Evolutionary conservation across 768 basidiomycete species (phyloP), one percentile per base, ranked within the genome.

Genomic region (Cytidiella melzeri): DNA sequence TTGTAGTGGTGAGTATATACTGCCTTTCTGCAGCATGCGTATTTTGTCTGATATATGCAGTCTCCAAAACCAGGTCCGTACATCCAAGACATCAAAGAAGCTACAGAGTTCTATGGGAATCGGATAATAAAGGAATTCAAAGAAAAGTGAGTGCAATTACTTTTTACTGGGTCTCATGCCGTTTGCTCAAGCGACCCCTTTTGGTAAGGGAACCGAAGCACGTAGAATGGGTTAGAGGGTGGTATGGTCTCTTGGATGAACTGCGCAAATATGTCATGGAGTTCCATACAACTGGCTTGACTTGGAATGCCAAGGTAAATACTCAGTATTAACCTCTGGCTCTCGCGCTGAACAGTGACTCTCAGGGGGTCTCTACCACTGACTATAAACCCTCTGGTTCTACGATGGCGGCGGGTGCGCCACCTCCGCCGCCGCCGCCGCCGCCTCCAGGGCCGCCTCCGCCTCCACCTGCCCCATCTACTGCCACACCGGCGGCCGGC

Each of bases 51-150:
- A 30, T 23, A 13, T 41, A 10, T 27, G 38, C 52, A 77, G 73
- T 73, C 90, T 70, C 77, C 81, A 5, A 91, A 88, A 62, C 95
- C 95, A 1, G 89, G 76, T 4, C 79, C 86, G 21, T 85, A 77
- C 55, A 73, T 97, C n/a, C 71, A 67, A 15, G 90, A 93, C 43
- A 78, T 87, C 66, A 94, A 88, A 67, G 92, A 97, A 21, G 80
- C 88, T 3, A 79, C 85, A 10, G 75, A 80, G 61, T 99, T 91
- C 69, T 98, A 92, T 64, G 84, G 83, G 1, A 91, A 96, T 67
- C 81, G 84, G 51, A 77, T 98, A 41, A 83, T 92, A 67, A 91
- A 92, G 66, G 91, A 94, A 55, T 91, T 78, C 75, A 98, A 92
- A 65, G 89, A 91, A 5, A 91, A 90, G 95, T 92, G 52, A 50